Evolutionary conservation across 2,329 filamentous ascomycete genomes (phyloP).

Genomic region (Thielaviopsis euricoi): DNA sequence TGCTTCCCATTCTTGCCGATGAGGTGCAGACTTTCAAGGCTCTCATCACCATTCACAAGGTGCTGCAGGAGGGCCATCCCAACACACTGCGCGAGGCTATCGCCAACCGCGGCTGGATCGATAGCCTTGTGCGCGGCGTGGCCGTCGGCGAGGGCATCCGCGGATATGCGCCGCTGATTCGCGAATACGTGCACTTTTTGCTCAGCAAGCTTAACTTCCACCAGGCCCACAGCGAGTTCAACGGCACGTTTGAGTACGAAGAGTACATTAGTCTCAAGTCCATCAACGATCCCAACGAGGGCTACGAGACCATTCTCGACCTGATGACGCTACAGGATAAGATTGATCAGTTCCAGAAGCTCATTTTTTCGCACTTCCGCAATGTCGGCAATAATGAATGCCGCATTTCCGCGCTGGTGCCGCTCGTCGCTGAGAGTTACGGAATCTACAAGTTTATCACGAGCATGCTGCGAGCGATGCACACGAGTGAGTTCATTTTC

Average conservation of each 20-base stretch:
- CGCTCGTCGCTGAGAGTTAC: conserved; percentile 92
- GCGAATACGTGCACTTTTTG: conserved; percentile 92
- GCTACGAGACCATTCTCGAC: conserved; percentile 90
- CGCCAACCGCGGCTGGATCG: conserved; percentile 76
- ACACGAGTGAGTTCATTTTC: conserved; percentile 52
- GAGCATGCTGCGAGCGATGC: conserved; percentile 97
- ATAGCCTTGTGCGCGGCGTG: conserved; percentile 74
- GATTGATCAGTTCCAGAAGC: conserved; percentile 95
- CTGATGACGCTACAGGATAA: conserved; percentile 94
- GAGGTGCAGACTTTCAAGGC: conserved; percentile 99
- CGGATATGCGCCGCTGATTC: conserved; percentile 81
- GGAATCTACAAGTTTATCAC: conserved; percentile 99
- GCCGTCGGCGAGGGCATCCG: conserved; percentile 61
- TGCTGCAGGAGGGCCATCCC: conserved; percentile 91
- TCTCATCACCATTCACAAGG: conserved; percentile 92
- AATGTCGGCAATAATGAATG: conserved; percentile 89
- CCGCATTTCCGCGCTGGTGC: conserved; percentile 82
- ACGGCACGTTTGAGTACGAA: conserved; percentile 96
- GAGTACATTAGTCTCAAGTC: conserved; percentile 97
- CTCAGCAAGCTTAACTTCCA: conserved; percentile 94
- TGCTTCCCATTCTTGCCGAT: conserved; percentile 97
- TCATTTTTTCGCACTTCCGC: conserved; percentile 94
- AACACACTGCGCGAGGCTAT: conserved; percentile 76
- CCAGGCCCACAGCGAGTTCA: conserved; percentile 92
- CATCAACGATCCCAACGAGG: conserved; percentile 97